Evolutionary conservation across 495 filamentous ascomycete genomes (phyloP).

Genomic region (Jackrogersella minutella): DNA sequence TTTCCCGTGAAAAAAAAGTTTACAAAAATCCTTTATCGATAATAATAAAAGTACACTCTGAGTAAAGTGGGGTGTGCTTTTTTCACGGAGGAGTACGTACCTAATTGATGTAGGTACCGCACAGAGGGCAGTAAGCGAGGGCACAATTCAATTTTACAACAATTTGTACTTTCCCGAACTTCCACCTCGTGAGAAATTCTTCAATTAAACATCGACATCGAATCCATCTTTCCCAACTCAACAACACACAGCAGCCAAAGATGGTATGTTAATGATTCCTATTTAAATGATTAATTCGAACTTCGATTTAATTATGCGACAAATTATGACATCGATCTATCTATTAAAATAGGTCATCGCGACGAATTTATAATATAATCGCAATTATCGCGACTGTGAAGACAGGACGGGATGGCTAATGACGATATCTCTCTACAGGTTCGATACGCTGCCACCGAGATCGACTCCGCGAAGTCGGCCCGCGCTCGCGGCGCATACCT

Average conservation of each 20-base stretch:
- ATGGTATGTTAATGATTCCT: constrained; percentile 42
- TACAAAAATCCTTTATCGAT: constrained; percentile 20
- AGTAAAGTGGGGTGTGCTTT: not conserved
- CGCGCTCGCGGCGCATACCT: constrained; percentile 98
- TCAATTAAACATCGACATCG: constrained; percentile 44
- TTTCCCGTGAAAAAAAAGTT: constrained; percentile 19
- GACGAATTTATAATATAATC: no score
- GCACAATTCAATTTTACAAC: constrained; percentile 48
- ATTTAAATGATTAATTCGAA: not conserved
- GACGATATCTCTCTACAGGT: constrained; percentile 66
- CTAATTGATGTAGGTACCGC: constrained; percentile 41
- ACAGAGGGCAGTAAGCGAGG: constrained; percentile 45
- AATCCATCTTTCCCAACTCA: constrained; percentile 42
- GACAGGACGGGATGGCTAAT: constrained; percentile 43
- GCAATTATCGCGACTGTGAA: no score
- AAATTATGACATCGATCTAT: not conserved
- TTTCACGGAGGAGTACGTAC: not conserved
- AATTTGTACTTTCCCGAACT: constrained; percentile 43
- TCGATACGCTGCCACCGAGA: constrained; percentile 95
- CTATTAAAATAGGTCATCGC: no score
- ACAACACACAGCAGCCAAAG: constrained; percentile 44
- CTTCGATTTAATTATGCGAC: not conserved
- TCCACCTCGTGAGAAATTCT: constrained; percentile 44
- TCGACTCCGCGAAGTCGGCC: constrained; percentile 90
- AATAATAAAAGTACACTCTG: constrained; percentile 5